Evolutionary conservation across 78 protist genomes (phyloP), one percentile per base, ranked within the genome.

Genomic region (Guillardia theta): DNA sequence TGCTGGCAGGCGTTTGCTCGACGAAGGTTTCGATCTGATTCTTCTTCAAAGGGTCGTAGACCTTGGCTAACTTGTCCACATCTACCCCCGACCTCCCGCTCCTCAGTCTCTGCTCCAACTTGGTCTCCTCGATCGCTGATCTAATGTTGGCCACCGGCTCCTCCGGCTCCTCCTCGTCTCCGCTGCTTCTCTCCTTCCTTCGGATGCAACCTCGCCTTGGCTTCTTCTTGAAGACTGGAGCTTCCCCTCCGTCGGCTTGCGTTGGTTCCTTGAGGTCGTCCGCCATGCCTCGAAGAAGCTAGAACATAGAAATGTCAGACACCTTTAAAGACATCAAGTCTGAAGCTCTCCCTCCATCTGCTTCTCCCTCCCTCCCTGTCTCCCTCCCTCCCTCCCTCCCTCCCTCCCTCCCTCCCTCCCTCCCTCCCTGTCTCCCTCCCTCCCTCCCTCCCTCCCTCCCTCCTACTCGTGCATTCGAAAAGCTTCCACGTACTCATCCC

Each of bases 391-490:
- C 70, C 70, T 58, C 70, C 70, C 70, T 58, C 6, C 70, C 70
- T 58, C 70, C 70, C 70, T 58, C 70, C 70, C 70, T 58, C 70
- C 70, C 70, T 58, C 70, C 70, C 70, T 58, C 70, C 70, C 70
- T 58, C 70, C 6, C 70, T 58, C 70, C 6, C 6, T 1, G 39
- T 6, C 70, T 58, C 70, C 70, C 70, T 58, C 70, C 70, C 70
- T 1, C 6, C 70, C 70, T 58, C 70, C 70, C 70, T 58, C 70
- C 70, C 70, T 58, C 70, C 70, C 70, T 58, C 70, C 6, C 27
- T 9, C 70, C 27, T 30, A 9, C 70, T 9, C 70, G 6, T 30
- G 70, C 70, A 50, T 10, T 10, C 10, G 58, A 50, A 15, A 15
- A 50, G 58, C 10, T 50, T 10, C 15, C 58, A 50, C 58, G 58